These are phyloP conservation scores for Akanthomyces uredinophilus DNA, from an alignment of 2,329 filamentous ascomycete genomes.

Conservation along the genomic window DNA sequence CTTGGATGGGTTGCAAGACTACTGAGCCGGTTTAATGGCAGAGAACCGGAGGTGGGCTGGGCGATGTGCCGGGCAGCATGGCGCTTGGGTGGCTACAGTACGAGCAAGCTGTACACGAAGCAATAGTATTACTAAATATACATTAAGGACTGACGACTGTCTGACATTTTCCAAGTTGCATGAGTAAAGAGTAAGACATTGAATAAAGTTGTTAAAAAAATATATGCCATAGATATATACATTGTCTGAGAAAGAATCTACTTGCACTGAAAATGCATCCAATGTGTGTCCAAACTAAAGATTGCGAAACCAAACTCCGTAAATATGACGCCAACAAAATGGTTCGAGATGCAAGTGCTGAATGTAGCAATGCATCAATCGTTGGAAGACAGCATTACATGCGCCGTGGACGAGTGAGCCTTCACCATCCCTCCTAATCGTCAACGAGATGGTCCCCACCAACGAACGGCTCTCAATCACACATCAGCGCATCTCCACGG, in stretches of 20 bases:
- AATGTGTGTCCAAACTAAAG: not conserved
- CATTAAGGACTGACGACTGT: not conserved
- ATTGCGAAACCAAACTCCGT: not conserved
- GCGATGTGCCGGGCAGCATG: not conserved
- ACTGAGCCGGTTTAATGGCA: too few species aligned
- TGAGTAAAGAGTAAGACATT: not conserved
- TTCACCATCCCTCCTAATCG: not conserved
- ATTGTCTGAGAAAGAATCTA: not conserved
- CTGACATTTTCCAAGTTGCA: not conserved
- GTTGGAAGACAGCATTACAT: not conserved
- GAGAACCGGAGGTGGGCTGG: not conserved
- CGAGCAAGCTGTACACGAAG: not conserved
- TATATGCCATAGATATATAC: not conserved
- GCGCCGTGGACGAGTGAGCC: not conserved
- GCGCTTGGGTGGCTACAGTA: not conserved
- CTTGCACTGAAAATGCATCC: not conserved
- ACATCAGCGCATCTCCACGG: slow-evolving; percentile 52
- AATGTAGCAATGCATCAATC: not conserved
- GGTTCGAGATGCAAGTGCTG: not conserved
- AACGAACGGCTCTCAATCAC: not conserved
- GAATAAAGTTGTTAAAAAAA: not conserved
- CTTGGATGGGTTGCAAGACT: not conserved
- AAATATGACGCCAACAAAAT: not conserved
- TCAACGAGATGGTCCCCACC: too few species aligned
- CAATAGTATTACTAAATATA: not conserved